Evolutionary conservation across 345 rosid species (phyloP), one percentile per base, ranked within the genome.

Genomic region (Salix dunnii): DNA sequence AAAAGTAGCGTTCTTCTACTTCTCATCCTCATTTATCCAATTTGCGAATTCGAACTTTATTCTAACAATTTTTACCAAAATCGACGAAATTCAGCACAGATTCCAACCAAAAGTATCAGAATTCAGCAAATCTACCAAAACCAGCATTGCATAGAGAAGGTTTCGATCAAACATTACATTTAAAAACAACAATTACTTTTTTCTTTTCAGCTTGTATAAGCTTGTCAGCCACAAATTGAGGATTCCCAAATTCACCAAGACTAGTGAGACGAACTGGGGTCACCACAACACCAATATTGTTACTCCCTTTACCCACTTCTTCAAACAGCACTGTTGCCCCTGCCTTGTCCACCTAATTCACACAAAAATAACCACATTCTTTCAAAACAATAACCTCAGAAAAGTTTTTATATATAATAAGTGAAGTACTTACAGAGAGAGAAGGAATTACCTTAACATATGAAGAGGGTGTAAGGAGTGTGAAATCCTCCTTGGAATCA

Each of bases 121-220:
- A 13, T 46, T 46, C 49, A 46, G 43, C 3, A 40, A 40, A 40
- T 40, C 12, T 40, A 40, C 43, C 43, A 40, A 40, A 40, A 40
- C 14, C 43, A 40, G 49, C 49, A 46, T 46, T 46, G 49, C 49
- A 46, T 46, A 13, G 17, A 46, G 18, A 38, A 36, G 63, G 20
- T 21, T n/a, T 6, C 63, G 14, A 67, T 68, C 3, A 63, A 11
- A 25, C 69, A 20, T 66, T 65, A 21, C 69, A 36, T 14, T 43
- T 49, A 9, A 64, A 16, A 60, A 51, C 55, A 53, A 70, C 30
- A 74, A 31, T 49, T 80, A 87, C 98, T 89, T 89, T 94, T 73
- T 91, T 97, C 81, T 85, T 94, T 43, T 92, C 97, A 5, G 97
- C 98, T 71, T 89, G 91, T 70, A 94, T 90, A 77, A 94, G 95